These are phyloP conservation scores for Debaryomyces psychrophilus DNA, from an alignment of 1,139 yeast species.

Conservation along the genomic window DNA sequence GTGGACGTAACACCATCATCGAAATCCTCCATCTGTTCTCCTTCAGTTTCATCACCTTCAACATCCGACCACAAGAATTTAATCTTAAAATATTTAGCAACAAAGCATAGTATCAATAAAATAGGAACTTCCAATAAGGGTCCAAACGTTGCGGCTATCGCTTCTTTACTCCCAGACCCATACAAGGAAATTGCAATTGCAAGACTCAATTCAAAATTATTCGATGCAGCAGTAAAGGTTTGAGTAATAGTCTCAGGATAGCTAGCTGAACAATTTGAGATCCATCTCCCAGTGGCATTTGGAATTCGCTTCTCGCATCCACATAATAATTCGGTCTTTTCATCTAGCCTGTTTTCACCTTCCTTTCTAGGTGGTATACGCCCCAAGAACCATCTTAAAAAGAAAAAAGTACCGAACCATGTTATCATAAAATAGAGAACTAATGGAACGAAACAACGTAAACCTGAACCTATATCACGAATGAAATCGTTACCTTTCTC, in stretches of 20 bases:
- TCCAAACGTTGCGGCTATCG: slow-evolving; percentile 64
- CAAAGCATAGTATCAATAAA: slow-evolving; percentile 44
- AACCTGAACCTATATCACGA: slow-evolving; percentile 51
- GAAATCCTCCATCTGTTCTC: too few relatives aligned
- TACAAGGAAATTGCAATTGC: slow-evolving; percentile 58
- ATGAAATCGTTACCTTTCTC: slow-evolving; percentile 56
- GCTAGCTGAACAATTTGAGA: slow-evolving; percentile 35
- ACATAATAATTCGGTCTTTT: slow-evolving; percentile 27
- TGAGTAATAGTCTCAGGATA: slow-evolving; percentile 52
- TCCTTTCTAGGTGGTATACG: slow-evolving; percentile 2
- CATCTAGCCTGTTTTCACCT: slow-evolving; percentile 9
- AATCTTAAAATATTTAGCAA: slow-evolving; percentile 37
- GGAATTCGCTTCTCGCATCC: slow-evolving; percentile 38
- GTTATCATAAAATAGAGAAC: slow-evolving; percentile 50
- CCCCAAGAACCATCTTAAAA: slow-evolving; percentile 33
- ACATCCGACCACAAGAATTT: slow-evolving; percentile 31
- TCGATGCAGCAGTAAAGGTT: slow-evolving; percentile 60
- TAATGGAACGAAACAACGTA: slow-evolving; percentile 57
- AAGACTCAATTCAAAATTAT: slow-evolving; percentile 55
- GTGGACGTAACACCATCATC: too few relatives aligned
- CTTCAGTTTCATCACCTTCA: not conserved
- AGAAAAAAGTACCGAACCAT: slow-evolving; percentile 50
- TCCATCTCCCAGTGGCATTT: slow-evolving; percentile 23
- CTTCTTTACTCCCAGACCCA: slow-evolving; percentile 56
- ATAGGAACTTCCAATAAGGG: slow-evolving; percentile 62